A percentile compares a stretch with the other conserved stretches of the same genome.
Conservation (phyloP, 345 rosid genomes). For the Luvunga scandens region DNA sequence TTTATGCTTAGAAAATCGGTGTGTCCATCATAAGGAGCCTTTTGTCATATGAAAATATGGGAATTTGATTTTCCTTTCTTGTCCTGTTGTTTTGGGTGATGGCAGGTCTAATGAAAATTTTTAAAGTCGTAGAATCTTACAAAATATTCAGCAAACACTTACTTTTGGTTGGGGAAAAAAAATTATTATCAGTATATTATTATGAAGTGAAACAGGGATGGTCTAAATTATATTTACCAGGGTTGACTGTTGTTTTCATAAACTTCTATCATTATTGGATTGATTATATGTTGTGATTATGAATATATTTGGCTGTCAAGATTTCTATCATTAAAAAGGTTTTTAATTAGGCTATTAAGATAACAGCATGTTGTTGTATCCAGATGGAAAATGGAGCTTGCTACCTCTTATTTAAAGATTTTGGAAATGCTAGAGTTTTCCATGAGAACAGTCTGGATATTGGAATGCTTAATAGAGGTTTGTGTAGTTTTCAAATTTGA, state of each 20-base stretch:
- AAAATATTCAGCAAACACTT: not conserved
- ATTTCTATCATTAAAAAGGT: not conserved
- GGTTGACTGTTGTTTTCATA: slow-evolving; percentile 5
- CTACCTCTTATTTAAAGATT: slow-evolving; percentile 61
- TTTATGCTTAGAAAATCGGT: not conserved
- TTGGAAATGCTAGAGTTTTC: slow-evolving; percentile 47
- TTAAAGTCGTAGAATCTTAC: not conserved
- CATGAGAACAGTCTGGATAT: slow-evolving; percentile 51
- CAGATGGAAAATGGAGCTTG: slow-evolving; percentile 50
- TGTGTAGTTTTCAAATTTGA: slow-evolving; percentile 10
- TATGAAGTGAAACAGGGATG: not conserved
- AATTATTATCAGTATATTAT: not conserved
- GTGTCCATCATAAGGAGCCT: not conserved
- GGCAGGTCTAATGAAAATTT: not conserved
- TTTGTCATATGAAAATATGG: not conserved
- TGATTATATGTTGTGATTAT: not conserved
- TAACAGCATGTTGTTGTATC: slow-evolving; percentile 15
- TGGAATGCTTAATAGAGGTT: slow-evolving; percentile 64
- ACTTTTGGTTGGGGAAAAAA: not conserved
- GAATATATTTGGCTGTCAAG: not conserved
- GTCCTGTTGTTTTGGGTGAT: not conserved
- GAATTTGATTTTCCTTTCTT: not conserved
- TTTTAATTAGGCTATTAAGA: slow-evolving; percentile 4
- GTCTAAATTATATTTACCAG: not conserved
- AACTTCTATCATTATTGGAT: not conserved